These are phyloP conservation scores for Brachypodium distachyon DNA, from an alignment of 202 grass and related monocot genomes.

Conservation along the genomic window DNA sequence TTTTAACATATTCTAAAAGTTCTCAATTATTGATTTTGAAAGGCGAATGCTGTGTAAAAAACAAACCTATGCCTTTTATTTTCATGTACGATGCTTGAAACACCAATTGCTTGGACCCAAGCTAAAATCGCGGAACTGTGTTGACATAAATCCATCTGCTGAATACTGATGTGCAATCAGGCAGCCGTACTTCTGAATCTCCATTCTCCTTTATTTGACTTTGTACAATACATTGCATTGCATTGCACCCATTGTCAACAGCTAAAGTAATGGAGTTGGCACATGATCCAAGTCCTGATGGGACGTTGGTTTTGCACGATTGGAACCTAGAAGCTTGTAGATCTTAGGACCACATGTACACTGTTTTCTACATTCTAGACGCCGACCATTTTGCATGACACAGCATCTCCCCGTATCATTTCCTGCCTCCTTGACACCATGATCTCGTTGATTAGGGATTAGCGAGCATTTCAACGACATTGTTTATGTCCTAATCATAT, in stretches of 20 bases:
- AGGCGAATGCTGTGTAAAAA: not conserved
- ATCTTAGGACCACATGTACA: conserved; percentile 26
- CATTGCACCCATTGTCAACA: conserved; percentile 23
- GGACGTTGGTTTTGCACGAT: conserved; percentile 7
- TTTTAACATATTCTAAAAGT: not conserved
- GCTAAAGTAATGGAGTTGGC: conserved; percentile 11
- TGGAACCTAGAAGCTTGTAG: conserved; percentile 15
- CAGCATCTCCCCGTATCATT: conserved; percentile 3
- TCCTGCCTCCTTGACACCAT: conserved; percentile 18
- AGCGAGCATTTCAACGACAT: conserved; percentile 1
- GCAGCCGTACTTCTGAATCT: not conserved
- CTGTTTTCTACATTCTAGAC: not conserved
- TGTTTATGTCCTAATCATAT: not conserved
- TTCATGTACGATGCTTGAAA: not conserved
- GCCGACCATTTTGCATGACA: conserved; percentile 5
- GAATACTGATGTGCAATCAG: not conserved
- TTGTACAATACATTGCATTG: conserved; percentile 1
- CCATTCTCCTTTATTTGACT: conserved; percentile 22
- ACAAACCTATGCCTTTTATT: not conserved
- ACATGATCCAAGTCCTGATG: conserved; percentile 14
- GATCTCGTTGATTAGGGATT: conserved; percentile 18
- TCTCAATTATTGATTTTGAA: not conserved
- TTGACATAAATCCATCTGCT: not conserved
- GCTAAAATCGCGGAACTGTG: not conserved
- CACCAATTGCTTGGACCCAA: not conserved